These are phyloP conservation scores for Echium plantagineum DNA, from an alignment of 257 asterid genomes.

Conservation along the genomic window DNA sequence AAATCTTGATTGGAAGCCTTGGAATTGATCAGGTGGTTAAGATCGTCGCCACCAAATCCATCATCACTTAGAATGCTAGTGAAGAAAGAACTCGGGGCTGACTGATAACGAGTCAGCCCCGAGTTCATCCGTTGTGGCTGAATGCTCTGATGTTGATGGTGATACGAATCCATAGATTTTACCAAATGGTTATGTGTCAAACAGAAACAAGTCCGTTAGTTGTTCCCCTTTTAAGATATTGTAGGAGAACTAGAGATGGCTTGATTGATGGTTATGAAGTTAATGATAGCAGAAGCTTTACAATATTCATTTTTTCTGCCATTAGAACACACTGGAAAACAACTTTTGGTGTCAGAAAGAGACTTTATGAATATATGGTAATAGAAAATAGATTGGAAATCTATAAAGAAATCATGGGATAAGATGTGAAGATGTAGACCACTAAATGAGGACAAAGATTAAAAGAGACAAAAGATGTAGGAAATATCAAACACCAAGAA, in stretches of 20 bases:
- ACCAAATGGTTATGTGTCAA: neutral
- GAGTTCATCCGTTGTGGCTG: slow-evolving; percentile 35
- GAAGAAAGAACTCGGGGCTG: slow-evolving; percentile 82
- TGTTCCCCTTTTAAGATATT: neutral
- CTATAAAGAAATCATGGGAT: neutral
- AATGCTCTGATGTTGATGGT: slow-evolving; percentile 9
- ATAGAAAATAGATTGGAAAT: neutral
- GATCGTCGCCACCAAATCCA: slow-evolving; percentile 46
- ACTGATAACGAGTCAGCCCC: slow-evolving; percentile 61
- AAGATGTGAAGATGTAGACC: neutral
- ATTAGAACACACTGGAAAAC: neutral
- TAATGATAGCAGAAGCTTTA: too few relatives aligned
- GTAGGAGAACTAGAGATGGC: neutral
- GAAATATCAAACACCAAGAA: neutral
- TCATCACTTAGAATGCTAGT: slow-evolving; percentile 30
- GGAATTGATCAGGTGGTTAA: slow-evolving; percentile 42
- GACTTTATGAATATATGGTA: neutral
- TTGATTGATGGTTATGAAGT: too few relatives aligned
- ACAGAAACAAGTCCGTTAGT: too few relatives aligned
- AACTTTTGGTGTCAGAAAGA: neutral
- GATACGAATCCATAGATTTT: slow-evolving; percentile 11
- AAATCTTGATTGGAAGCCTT: slow-evolving; percentile 35
- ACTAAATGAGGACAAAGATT: neutral
- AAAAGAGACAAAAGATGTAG: too few relatives aligned
- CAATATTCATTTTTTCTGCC: neutral